Evolutionary conservation across 768 basidiomycete genomes (phyloP).

Genomic region (Zangia roseola): DNA sequence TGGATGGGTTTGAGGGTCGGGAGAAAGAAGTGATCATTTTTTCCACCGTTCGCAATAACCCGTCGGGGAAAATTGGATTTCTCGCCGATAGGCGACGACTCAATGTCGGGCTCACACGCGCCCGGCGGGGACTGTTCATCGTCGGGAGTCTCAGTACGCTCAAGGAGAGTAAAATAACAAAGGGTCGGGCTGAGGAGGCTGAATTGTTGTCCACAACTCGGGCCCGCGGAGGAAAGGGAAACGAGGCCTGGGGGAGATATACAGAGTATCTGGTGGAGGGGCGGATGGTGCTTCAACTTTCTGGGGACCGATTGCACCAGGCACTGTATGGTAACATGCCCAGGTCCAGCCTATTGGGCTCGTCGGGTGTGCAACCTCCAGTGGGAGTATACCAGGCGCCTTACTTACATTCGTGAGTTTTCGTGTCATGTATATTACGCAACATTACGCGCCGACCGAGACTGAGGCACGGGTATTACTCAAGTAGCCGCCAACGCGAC

Average conservation of each 20-base stretch:
- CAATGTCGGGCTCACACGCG: slow-evolving; percentile 90
- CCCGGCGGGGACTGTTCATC: slow-evolving; percentile 81
- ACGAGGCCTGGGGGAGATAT: slow-evolving; percentile 61
- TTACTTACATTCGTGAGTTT: slow-evolving; percentile 13
- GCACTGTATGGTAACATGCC: slow-evolving; percentile 29
- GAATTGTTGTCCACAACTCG: slow-evolving; percentile 11
- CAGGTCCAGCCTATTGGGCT: slow-evolving; percentile 7
- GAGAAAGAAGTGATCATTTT: slow-evolving; percentile 94
- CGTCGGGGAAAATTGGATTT: slow-evolving; percentile 79
- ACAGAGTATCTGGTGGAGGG: slow-evolving; percentile 52
- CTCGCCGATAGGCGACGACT: slow-evolving; percentile 81
- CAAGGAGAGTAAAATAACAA: slow-evolving; percentile 41
- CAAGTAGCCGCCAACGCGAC: background rate
- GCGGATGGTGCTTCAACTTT: slow-evolving; percentile 51
- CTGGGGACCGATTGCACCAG: slow-evolving; percentile 40
- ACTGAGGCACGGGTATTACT: background rate
- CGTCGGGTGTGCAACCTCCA: slow-evolving; percentile 5
- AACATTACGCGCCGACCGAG: background rate
- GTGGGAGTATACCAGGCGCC: slow-evolving; percentile 1
- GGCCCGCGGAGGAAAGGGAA: slow-evolving; percentile 39
- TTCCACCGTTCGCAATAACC: slow-evolving; percentile 86
- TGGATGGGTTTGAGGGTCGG: slow-evolving; percentile 92
- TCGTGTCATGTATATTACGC: background rate
- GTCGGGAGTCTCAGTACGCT: slow-evolving; percentile 73
- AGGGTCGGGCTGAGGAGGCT: slow-evolving; percentile 16